Base-by-base conservation (phyloP, 345 rosid genomes). In the Raphanus sativus region DNA sequence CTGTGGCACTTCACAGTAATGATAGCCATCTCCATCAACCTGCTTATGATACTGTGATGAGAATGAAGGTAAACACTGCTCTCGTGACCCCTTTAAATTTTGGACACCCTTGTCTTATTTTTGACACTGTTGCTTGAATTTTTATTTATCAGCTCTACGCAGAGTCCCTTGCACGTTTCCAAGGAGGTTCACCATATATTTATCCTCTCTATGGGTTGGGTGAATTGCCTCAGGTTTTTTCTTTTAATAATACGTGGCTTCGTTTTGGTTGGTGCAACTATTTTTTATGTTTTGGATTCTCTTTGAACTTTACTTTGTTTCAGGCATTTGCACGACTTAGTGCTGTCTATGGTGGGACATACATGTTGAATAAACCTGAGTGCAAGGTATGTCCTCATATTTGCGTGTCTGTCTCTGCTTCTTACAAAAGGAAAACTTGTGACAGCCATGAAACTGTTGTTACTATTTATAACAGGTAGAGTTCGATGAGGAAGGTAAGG, bases 41-140 rank as follows among this genome's bases (percentile, higher is more conserved):
- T 86, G 99, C 99, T n/a, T 72, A 88, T 74, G 97, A 95, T 78
- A 90, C 94, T 66, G 99, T 95, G 45, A 87, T 81, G 87, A 86
- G 97, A 85, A 95, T 95, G 99, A 95, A 92, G 97, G 99, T 95
- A 38, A 80, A n/a, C n/a, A n/a, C n/a, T n/a, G n/a, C n/a, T n/a
- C n/a, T n/a, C n/a, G n/a, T n/a, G n/a, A n/a, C n/a, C n/a, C n/a
- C n/a, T n/a, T n/a, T n/a, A n/a, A n/a, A n/a, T n/a, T n/a, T n/a
- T n/a, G n/a, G n/a, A n/a, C n/a, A n/a, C n/a, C n/a, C n/a, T n/a
- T n/a, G n/a, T n/a, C n/a, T n/a, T n/a, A n/a, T n/a, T n/a, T n/a
- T n/a, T n/a, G n/a, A n/a, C n/a, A n/a, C n/a, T n/a, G n/a, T n/a
- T n/a, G n/a, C n/a, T n/a, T n/a, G n/a, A n/a, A n/a, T n/a, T n/a